Evolutionary conservation across 345 rosid genomes (phyloP).

Genomic region (Syzygium jambos): DNA sequence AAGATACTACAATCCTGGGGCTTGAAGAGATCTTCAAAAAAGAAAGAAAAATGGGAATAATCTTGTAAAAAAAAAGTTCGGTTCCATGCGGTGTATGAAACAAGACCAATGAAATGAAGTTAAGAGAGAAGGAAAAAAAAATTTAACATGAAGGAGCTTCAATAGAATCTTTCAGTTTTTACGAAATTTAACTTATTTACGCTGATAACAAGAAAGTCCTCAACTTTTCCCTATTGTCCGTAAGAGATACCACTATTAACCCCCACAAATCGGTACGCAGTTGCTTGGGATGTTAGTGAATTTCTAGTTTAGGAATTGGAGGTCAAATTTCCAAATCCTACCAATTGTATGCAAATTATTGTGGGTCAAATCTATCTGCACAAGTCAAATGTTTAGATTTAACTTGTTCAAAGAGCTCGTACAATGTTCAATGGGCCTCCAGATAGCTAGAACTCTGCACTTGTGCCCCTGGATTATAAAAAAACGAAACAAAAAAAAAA

Average conservation of each 20-base stretch:
- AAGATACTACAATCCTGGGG: neutral
- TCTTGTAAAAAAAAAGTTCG: neutral
- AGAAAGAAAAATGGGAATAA: neutral
- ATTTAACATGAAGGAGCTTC: neutral
- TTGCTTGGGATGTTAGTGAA: neutral
- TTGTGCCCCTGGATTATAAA: neutral
- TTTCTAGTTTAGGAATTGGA: neutral
- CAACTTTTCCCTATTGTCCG: neutral
- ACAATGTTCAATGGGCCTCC: neutral
- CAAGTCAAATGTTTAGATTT: neutral
- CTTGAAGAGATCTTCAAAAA: neutral
- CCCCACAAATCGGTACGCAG: neutral
- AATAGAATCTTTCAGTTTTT: neutral
- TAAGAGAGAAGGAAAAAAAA: neutral
- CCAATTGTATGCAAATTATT: neutral
- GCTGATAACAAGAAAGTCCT: neutral
- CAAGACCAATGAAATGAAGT: neutral
- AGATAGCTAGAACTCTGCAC: neutral
- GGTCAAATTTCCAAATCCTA: neutral
- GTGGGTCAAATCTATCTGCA: neutral
- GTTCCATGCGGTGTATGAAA: neutral
- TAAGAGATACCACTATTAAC: neutral
- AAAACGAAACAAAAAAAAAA: neutral
- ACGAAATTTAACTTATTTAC: neutral
- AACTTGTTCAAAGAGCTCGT: neutral